A percentile compares a stretch with the other conserved stretches of the same genome.
Evolutionary conservation across 1,139 yeast genomes (phyloP).

Genomic region (Candida glucosophila): DNA sequence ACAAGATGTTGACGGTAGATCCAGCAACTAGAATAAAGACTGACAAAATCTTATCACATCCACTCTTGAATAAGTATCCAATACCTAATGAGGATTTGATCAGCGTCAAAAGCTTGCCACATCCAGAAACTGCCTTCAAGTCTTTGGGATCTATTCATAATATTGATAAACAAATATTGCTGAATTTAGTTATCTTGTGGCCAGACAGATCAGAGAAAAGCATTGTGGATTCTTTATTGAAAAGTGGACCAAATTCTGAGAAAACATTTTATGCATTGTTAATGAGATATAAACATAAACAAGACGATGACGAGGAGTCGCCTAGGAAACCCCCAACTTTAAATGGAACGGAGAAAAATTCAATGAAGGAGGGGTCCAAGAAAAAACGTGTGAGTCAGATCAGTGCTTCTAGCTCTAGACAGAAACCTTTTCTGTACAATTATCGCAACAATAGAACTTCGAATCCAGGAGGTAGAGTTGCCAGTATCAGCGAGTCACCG

Average conservation of each 20-base stretch:
- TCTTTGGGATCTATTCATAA: conserved; percentile 38
- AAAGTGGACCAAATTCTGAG: conserved; percentile 57
- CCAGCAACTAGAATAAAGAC: conserved; percentile 73
- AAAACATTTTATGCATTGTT: conserved; percentile 68
- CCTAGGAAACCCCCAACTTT: conserved; percentile 10
- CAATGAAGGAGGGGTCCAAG: conserved; percentile 21
- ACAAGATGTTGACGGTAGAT: conserved; percentile 68
- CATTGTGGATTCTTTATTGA: conserved; percentile 45
- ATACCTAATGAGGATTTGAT: conserved; percentile 42
- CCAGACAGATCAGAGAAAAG: conserved; percentile 56
- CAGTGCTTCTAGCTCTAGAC: conserved; percentile 46
- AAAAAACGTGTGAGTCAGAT: conserved; percentile 42
- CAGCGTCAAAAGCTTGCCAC: conserved; percentile 49
- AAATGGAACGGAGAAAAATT: conserved; percentile 13
- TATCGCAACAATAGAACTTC: conserved; percentile 21
- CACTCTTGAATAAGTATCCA: conserved; percentile 58
- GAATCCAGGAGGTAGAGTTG: conserved; percentile 16
- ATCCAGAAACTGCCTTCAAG: conserved; percentile 52
- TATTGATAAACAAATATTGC: conserved; percentile 56
- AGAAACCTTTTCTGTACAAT: conserved; percentile 51
- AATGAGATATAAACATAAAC: conserved; percentile 44
- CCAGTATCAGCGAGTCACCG: conserved; percentile 29
- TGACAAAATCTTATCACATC: conserved; percentile 67
- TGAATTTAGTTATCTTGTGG: conserved; percentile 67
- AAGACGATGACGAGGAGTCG: conserved; percentile 18